Evolutionary conservation across 768 basidiomycete genomes (phyloP).

Genomic region (Lactarius pseudohatsudake): DNA sequence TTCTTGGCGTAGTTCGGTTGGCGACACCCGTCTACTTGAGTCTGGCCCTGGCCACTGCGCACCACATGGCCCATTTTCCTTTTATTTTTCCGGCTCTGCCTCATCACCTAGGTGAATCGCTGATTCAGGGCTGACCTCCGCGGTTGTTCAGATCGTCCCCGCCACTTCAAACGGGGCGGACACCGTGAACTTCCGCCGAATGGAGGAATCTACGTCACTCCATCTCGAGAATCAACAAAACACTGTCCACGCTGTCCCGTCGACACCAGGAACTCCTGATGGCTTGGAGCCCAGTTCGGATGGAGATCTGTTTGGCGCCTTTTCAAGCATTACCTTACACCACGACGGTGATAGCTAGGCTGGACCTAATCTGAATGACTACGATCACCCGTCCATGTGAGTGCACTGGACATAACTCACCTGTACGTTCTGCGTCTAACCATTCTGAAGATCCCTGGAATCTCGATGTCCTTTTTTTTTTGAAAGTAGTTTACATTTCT

Average conservation of each 20-base stretch:
- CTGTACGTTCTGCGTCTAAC: not conserved
- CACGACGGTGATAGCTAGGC: conserved; percentile 65
- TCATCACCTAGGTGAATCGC: not conserved
- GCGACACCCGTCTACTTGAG: conserved; percentile 1
- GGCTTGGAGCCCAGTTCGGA: conserved; percentile 47
- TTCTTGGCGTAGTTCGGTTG: conserved; percentile 3
- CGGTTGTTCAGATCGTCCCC: conserved; percentile 72
- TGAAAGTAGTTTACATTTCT: not conserved
- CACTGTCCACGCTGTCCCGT: conserved; percentile 37
- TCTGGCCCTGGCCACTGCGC: not conserved
- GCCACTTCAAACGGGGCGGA: conserved; percentile 74
- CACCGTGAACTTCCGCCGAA: conserved; percentile 84
- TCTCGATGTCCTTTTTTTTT: not conserved
- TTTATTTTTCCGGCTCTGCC: not conserved
- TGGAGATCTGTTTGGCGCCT: conserved; percentile 79
- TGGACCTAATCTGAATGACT: not conserved
- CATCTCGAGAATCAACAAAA: conserved; percentile 63
- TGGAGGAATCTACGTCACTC: conserved; percentile 89
- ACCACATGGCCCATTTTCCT: conserved; percentile 5
- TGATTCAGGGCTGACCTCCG: conserved; percentile 7
- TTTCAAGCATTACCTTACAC: conserved; percentile 86
- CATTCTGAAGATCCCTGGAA: not conserved
- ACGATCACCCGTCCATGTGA: not conserved
- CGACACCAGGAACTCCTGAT: conserved; percentile 43
- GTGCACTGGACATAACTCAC: not conserved